Evolutionary conservation across 768 basidiomycete species (phyloP).

Genomic region (Russula virescens): DNA sequence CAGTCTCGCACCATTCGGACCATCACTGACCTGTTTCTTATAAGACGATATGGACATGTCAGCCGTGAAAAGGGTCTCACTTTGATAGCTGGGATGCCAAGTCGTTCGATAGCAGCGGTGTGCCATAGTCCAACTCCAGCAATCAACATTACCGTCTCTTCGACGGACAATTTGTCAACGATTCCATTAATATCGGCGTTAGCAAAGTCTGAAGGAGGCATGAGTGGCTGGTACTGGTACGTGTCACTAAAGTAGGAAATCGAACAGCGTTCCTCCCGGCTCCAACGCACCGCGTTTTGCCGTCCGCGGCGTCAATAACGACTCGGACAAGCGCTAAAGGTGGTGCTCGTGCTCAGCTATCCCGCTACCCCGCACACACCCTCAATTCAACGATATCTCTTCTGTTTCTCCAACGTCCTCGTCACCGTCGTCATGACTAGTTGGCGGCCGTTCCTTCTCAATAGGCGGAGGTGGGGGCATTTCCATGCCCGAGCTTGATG

Average conservation of each 20-base stretch:
- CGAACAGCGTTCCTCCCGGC: neutral
- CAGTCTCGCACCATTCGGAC: conserved; percentile 57
- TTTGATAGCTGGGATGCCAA: conserved; percentile 70
- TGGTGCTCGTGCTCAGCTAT: neutral
- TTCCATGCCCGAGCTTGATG: conserved; percentile 55
- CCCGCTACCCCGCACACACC: neutral
- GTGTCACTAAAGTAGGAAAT: neutral
- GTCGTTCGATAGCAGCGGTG: conserved; percentile 56
- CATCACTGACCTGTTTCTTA: conserved; percentile 57
- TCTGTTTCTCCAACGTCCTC: conserved; percentile 78
- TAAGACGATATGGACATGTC: neutral
- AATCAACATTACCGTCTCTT: conserved; percentile 67
- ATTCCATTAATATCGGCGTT: conserved; percentile 55
- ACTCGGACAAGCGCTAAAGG: neutral
- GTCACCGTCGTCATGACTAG: conserved; percentile 47
- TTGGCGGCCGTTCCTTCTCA: conserved; percentile 56
- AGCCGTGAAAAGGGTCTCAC: conserved; percentile 30
- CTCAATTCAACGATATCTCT: conserved; percentile 45
- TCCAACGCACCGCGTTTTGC: neutral
- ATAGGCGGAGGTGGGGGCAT: conserved; percentile 77
- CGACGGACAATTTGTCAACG: conserved; percentile 60
- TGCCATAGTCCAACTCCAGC: conserved; percentile 79
- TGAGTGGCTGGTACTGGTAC: conserved; percentile 27
- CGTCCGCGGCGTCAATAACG: neutral
- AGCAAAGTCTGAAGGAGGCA: conserved; percentile 68